Evolutionary conservation across 169 alveolate species (phyloP).

Genomic region (Plasmodium adleri): DNA sequence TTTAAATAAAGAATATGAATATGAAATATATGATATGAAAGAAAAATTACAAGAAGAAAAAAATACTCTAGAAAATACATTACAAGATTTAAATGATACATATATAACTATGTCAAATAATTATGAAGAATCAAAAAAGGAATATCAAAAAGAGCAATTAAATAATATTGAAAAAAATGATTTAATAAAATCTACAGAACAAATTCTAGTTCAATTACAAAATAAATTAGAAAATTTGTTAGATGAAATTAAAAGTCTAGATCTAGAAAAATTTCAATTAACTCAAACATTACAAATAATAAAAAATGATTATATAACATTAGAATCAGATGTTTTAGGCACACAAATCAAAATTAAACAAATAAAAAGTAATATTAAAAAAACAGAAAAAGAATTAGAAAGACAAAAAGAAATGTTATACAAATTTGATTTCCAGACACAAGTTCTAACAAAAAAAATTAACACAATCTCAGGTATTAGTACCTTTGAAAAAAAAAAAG

Average conservation of each 20-base stretch:
- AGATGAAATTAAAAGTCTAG: conserved; percentile 31
- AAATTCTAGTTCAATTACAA: conserved; percentile 18
- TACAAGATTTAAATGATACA: conserved; percentile 12
- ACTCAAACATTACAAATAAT: conserved; percentile 39
- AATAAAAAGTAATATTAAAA: conserved; percentile 56
- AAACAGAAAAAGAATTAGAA: conserved; percentile 65
- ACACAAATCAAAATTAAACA: conserved; percentile 73
- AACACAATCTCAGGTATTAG: conserved; percentile 37
- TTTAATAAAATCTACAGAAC: conserved; percentile 40
- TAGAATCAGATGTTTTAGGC: conserved; percentile 64
- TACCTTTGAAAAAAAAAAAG: conserved; percentile 68
- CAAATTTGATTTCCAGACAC: conserved; percentile 70
- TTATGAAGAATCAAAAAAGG: conserved; percentile 34
- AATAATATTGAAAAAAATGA: conserved; percentile 46
- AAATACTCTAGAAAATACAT: conserved; percentile 19
- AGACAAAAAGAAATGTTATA: conserved; percentile 71
- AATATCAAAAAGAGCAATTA: conserved; percentile 23
- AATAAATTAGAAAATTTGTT: conserved; percentile 12
- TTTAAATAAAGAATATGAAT: conserved; percentile 33
- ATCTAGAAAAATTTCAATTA: conserved; percentile 59
- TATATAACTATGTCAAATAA: neutral
- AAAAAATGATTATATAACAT: conserved; percentile 31
- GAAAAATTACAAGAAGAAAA: conserved; percentile 61
- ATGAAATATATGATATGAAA: conserved; percentile 15
- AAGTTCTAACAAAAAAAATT: conserved; percentile 63